Conservation (phyloP, 495 filamentous ascomycete genomes). For the Tirmania nivea region DNA sequence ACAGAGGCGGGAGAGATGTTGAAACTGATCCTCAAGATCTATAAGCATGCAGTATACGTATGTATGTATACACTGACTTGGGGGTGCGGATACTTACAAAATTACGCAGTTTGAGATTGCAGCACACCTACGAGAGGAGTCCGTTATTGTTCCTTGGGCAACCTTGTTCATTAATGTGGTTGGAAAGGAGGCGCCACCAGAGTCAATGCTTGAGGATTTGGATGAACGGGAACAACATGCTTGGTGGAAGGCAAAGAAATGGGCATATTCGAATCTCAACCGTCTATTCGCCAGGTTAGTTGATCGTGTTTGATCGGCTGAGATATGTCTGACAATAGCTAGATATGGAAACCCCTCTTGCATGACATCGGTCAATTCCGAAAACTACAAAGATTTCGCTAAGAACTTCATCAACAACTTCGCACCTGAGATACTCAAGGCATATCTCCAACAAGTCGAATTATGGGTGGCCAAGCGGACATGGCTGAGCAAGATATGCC, state of each 20-base stretch:
- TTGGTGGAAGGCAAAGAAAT: conserved; percentile 99
- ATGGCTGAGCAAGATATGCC: conserved; percentile 83
- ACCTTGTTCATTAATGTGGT: conserved; percentile 79
- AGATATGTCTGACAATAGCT: neutral
- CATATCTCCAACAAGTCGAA: conserved; percentile 79
- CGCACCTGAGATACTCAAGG: conserved; percentile 84
- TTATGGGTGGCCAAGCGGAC: conserved; percentile 87
- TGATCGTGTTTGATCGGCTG: neutral
- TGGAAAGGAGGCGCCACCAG: conserved; percentile 58
- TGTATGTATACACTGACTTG: conserved; percentile 20
- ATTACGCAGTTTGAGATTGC: conserved; percentile 60
- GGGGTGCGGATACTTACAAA: conserved; percentile 12
- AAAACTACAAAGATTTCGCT: conserved; percentile 54
- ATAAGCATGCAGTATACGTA: conserved; percentile 95
- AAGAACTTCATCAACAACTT: conserved; percentile 81
- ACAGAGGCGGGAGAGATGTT: conserved; percentile 93
- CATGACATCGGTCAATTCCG: conserved; percentile 41
- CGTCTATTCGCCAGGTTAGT: conserved; percentile 74
- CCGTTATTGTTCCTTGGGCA: conserved; percentile 81
- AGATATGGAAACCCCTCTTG: conserved; percentile 76
- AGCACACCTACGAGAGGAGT: conserved; percentile 47
- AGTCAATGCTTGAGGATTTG: conserved; percentile 56
- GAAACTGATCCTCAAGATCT: conserved; percentile 78
- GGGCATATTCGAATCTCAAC: conserved; percentile 94
- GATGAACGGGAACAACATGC: conserved; percentile 79